Evolutionary conservation across 306 rosid species (phyloP), one percentile per base, ranked within the genome.

Genomic region (Spatholobus suberectus): DNA sequence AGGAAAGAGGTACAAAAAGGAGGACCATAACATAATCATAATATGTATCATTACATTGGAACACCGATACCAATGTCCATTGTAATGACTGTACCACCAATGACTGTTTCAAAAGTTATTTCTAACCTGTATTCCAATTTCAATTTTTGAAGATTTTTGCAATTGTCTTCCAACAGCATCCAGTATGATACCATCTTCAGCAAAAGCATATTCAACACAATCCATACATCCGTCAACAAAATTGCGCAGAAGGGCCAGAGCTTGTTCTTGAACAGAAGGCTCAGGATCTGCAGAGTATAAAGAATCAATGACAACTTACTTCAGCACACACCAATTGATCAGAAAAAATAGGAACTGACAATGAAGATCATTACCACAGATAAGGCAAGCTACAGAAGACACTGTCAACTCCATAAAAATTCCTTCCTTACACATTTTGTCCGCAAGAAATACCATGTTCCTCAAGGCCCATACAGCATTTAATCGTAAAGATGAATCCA

Each of bases 391-490:
- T 72, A 96, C 59, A 51, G 87, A 91, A 57, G 94, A 85, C 14
- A 86, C 92, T 37, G 97, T 91, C 81, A 96, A 89, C 86, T 92
- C 96, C 85, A 62, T 27, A 70, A 93, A 84, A 74, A 93, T 82
- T 67, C 73, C 80, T 86, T 91, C 89, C 76, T 93, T 96, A 79
- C 86, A 86, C 23, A 21, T 81, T 70, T 80, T 84, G 84, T 96
- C 94, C 1, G 94, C 89, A 17, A 89, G 97, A 85, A 94, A 96
- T 90, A 87, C 54, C 86, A 90, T 84, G 90, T 93, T 96, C 92
- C 93, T 90, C 83, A 96, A 89, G 78, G 94, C 98, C 94, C 96
- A 76, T 72, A 96, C 85, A 66, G 99, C 94, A 81, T 91, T 92
- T 74, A 89, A 66, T 78, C 98, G 90, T 77, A 91, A 55, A 71